A percentile compares a stretch with the other conserved stretches of the same genome.
These are phyloP conservation scores for Talaromyces sp. DNA, from an alignment of 2,329 filamentous ascomycete species.

Conservation along the genomic window DNA sequence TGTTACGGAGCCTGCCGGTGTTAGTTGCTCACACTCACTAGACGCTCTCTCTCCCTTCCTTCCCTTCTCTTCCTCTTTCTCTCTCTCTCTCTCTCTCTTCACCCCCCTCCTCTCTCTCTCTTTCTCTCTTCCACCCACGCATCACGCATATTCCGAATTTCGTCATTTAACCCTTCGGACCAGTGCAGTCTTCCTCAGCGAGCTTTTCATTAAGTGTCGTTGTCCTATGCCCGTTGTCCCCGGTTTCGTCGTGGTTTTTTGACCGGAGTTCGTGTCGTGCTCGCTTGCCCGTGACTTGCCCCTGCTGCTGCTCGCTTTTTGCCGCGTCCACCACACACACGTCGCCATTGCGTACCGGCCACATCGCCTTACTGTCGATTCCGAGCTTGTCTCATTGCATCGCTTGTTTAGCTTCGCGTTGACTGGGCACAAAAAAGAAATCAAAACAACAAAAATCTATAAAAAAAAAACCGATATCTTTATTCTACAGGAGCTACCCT, in stretches of 20 bases:
- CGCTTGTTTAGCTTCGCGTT: background rate
- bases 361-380: background rate
- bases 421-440: background rate
- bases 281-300: background rate
- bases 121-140: conserved; percentile 7
- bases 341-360: background rate
- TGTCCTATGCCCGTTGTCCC: conserved; percentile 22
- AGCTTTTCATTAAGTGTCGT: conserved; percentile 51
- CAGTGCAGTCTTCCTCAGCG: conserved; percentile 25
- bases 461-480: background rate
- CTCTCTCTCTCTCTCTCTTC: conserved; percentile 4
- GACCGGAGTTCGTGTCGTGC: conserved; percentile 8
- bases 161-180: conserved; percentile 16
- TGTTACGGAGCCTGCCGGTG: background rate
- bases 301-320: background rate
- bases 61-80: background rate
- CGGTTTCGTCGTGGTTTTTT: conserved; percentile 12
- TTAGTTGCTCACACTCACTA: background rate
- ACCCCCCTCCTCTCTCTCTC: conserved; percentile 11
- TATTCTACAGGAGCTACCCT: background rate
- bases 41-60: background rate
- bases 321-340: background rate
- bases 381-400: background rate
- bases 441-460: background rate
- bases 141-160: conserved; percentile 2